These are phyloP conservation scores for Pseudonectria foliicola DNA, from an alignment of 2,329 filamentous ascomycete species.

Conservation along the genomic window DNA sequence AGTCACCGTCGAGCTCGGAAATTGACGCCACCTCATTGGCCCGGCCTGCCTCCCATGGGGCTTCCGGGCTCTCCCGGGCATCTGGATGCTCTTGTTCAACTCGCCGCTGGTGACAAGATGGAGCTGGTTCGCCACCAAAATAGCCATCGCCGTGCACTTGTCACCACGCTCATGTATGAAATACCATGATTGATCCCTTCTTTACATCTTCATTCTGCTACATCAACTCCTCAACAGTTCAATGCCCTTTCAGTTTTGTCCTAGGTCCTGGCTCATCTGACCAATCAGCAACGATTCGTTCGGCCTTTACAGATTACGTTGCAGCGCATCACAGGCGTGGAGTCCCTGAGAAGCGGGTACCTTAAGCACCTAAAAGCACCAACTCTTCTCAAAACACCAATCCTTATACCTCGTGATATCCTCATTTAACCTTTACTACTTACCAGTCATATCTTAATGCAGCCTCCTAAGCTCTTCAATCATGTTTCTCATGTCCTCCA, in stretches of 20 bases:
- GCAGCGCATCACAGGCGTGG: neutral
- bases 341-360: no score
- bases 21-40: slow-evolving; percentile 42
- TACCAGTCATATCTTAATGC: no score
- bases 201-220: neutral
- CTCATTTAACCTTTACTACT: no score
- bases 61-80: slow-evolving; percentile 25
- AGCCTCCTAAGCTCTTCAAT: slow-evolving; percentile 57
- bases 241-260: slow-evolving; percentile 8
- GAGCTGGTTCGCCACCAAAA: slow-evolving; percentile 1
- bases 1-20: slow-evolving; percentile 33
- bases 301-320: slow-evolving; percentile 18
- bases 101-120: slow-evolving; percentile 4
- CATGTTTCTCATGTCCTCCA: slow-evolving; percentile 55
- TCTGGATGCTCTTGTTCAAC: slow-evolving; percentile 12
- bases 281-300: slow-evolving; percentile 19
- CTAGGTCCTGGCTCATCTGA: slow-evolving; percentile 4
- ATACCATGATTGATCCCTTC: rapidly evolving
- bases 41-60: slow-evolving; percentile 17
- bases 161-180: no score
- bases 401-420: no score
- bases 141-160: neutral
- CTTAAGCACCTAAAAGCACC: no score
- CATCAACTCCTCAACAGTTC: neutral
- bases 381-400: no score